phyloP scores from a whole-genome alignment of 176 grass and related monocot species.

The Sorghum bicolor region DNA sequence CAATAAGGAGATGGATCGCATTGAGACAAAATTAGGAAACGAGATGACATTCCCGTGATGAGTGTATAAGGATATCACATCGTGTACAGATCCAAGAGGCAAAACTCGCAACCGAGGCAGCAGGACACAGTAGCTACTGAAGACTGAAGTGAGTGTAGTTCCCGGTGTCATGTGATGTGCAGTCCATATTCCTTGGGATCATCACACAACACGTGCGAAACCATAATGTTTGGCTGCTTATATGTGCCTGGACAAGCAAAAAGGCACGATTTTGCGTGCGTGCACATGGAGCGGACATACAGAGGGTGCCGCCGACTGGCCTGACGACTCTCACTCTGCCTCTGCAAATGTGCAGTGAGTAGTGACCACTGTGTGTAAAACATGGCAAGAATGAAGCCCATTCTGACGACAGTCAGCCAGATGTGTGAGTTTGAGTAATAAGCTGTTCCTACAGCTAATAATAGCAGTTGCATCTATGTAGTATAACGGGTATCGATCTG shows the following conservation, averaged over 20 bases:
- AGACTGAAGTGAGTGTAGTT: no score
- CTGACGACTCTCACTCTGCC: neutral
- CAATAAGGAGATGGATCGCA: neutral
- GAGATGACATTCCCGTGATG: neutral
- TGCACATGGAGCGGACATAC: neutral
- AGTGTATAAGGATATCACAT: neutral
- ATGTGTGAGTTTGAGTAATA: neutral
- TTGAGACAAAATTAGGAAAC: neutral
- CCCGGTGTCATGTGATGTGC: neutral
- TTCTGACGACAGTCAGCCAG: neutral
- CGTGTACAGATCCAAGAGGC: neutral
- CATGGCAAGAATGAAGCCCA: neutral
- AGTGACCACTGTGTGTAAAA: neutral
- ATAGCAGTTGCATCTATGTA: neutral
- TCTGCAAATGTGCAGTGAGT: neutral
- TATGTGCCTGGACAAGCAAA: neutral
- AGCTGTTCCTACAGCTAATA: no score
- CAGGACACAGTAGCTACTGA: no score
- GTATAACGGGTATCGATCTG: neutral
- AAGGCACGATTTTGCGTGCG: neutral
- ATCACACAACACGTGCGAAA: neutral
- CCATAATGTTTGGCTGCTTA: slow-evolving; percentile 2
- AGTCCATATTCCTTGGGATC: slow-evolving; percentile 12
- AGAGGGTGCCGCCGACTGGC: neutral
- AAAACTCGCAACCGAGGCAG: no score